phyloP scores from a whole-genome alignment of 2,329 filamentous ascomycete genomes.

The Aureobasidium sp. region DNA sequence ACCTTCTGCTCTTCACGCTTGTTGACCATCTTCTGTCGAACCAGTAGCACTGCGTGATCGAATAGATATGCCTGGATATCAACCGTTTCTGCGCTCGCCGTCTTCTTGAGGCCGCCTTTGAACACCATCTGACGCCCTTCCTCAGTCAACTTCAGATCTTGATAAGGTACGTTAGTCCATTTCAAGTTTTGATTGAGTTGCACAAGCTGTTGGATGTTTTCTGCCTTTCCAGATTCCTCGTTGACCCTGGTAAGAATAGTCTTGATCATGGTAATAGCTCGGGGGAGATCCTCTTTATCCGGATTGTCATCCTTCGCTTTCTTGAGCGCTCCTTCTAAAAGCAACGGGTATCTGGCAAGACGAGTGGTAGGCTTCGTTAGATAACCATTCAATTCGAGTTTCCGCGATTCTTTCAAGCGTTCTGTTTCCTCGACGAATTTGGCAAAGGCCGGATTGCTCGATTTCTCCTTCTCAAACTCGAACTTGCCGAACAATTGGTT shows the following conservation, averaged over 20 bases:
- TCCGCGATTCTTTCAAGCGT: conserved; percentile 88
- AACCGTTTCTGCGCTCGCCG: conserved; percentile 67
- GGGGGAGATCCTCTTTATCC: conserved; percentile 86
- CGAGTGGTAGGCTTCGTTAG: conserved; percentile 95
- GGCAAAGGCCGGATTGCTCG: conserved; percentile 73
- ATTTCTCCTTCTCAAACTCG: conserved; percentile 94
- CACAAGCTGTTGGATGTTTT: conserved; percentile 94
- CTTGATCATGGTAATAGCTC: conserved; percentile 78
- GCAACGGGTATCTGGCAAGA: conserved; percentile 83
- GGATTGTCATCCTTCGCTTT: conserved; percentile 83
- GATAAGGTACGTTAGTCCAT: conserved; percentile 81
- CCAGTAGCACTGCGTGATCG: conserved; percentile 88
- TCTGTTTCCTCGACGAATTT: conserved; percentile 97
- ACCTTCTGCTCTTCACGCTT: conserved; percentile 94
- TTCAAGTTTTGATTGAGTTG: conserved; percentile 86
- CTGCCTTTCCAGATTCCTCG: conserved; percentile 88
- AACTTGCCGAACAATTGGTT: conserved; percentile 96
- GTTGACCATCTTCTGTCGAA: conserved; percentile 83
- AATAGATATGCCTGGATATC: conserved; percentile 95
- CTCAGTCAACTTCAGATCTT: conserved; percentile 90
- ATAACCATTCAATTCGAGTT: conserved; percentile 94
- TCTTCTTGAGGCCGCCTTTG: conserved; percentile 91
- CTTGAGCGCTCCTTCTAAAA: conserved; percentile 87
- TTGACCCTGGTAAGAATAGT: conserved; percentile 86
- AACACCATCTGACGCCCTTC: conserved; percentile 88